Evolutionary conservation across 2,329 filamentous ascomycete species (phyloP), one percentile per base, ranked within the genome.

Genomic region (Hypoxylon sp.): DNA sequence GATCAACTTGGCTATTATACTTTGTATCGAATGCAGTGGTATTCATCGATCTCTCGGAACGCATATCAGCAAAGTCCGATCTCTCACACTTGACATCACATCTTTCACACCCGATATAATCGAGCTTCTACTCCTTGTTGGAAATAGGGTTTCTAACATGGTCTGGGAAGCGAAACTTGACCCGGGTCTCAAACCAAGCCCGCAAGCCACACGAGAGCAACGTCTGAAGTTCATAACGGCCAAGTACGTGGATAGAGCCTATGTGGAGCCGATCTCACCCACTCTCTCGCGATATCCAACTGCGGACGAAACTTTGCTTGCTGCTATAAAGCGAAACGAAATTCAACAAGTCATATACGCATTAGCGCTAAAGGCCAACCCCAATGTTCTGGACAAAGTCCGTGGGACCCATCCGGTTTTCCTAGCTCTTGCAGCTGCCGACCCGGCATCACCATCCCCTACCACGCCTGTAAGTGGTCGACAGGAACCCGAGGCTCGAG

Each of bases 91-190:
- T 30, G 94, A 99, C 68, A 95, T 95, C 61, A 92, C 90, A 44
- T 97, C 92, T 0, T 99, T 99, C 70, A 97, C 94, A 3, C 88
- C 90, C 63, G 95, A 99, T 76, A 96, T 97, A 69, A 89, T 99
- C 69, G 95, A 99, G 68, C 81, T 99, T 36, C 80, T 99, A 30
- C 78, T 97, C 50, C 86, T 93, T 51, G 86, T 99, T 57, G 95
- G 95, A 56, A 99, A 99, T 69, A 85, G 92, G 40, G 86, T 97
- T 41, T 94, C 92, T 63, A 99, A 99, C 72, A 93, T 93, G 87
- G 81, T 99, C 13, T 99, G 92, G 91, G 94, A 99, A 75, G 87
- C 91, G 9, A 89, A 77, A 55, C 78, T 97, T 16, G 91, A 97
- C 51, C 80, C 81, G 16, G 75, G 80, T 4, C 66, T 82, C 34